These are phyloP conservation scores for Cercophora newfieldiana DNA, from an alignment of 495 filamentous ascomycete genomes.

Conservation along the genomic window DNA sequence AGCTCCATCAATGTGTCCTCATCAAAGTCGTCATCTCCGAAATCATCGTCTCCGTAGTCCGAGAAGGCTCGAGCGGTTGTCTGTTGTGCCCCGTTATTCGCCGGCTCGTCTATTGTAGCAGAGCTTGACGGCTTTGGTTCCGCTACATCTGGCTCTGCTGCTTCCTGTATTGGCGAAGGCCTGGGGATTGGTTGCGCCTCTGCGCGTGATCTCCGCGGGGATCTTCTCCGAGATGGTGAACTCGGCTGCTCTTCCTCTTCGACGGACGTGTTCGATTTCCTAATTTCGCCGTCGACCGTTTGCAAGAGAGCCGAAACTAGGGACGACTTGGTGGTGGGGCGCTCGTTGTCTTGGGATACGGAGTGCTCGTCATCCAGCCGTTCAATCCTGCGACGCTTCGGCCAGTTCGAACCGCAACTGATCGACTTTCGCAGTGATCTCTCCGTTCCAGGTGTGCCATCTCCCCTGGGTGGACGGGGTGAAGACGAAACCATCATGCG, in stretches of 20 bases:
- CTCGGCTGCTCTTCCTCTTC: slow-evolving; percentile 23
- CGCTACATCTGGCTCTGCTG: neutral
- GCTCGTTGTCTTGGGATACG: slow-evolving; percentile 20
- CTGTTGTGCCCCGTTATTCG: neutral
- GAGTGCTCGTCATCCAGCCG: slow-evolving; percentile 23
- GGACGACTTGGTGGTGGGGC: slow-evolving; percentile 49
- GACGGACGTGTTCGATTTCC: slow-evolving; percentile 30
- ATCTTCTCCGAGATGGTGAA: slow-evolving; percentile 34
- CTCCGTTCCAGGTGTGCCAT: slow-evolving; percentile 46
- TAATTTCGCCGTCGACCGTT: slow-evolving; percentile 44
- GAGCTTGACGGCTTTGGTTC: slow-evolving; percentile 9
- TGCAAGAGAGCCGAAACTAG: slow-evolving; percentile 47
- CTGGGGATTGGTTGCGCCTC: neutral
- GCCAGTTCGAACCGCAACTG: slow-evolving; percentile 73
- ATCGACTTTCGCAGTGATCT: slow-evolving; percentile 63
- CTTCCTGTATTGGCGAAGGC: neutral
- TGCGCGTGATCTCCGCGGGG: slow-evolving; percentile 1
- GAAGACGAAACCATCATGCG: slow-evolving; percentile 69
- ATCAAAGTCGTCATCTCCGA: slow-evolving; percentile 48
- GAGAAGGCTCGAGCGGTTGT: slow-evolving; percentile 30
- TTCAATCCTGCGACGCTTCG: slow-evolving; percentile 56
- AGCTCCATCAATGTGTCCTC: slow-evolving; percentile 54
- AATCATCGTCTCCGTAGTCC: slow-evolving; percentile 50
- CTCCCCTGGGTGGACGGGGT: slow-evolving; percentile 58
- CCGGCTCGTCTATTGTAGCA: neutral